Evolutionary conservation across 768 basidiomycete genomes (phyloP).

Genomic region (Tricholoma hemisulphureum): DNA sequence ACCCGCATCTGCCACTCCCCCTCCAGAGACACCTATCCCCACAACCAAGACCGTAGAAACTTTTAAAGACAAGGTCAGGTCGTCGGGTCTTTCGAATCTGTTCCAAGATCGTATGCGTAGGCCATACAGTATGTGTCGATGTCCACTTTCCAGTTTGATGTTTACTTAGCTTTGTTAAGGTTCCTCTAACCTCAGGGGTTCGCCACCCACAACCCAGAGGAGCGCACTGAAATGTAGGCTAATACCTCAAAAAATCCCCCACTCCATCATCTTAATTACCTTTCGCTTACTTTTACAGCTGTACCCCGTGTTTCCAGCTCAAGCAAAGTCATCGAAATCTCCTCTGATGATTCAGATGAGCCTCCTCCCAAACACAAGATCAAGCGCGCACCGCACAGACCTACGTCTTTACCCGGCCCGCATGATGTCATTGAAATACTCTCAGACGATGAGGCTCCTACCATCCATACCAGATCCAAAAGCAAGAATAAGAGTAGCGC

Average conservation of each 20-base stretch:
- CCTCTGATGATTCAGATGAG: slow-evolving; percentile 4
- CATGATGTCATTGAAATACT: slow-evolving; percentile 10
- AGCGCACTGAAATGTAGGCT: neutral
- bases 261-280: neutral
- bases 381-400: neutral
- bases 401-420: neutral
- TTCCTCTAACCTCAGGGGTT: neutral
- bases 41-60: neutral
- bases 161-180: neutral
- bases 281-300: neutral
- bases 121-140: neutral
- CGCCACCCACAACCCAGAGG: neutral
- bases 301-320: neutral
- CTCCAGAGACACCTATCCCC: neutral
- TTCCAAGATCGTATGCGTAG: neutral
- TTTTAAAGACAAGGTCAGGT: neutral
- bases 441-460: slow-evolving; percentile 5
- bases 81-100: neutral
- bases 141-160: neutral
- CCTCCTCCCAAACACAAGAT: neutral
- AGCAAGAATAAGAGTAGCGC: neutral
- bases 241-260: neutral
- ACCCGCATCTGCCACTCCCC: neutral
- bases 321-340: slow-evolving; percentile 8
- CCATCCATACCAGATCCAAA: neutral